phyloP scores from a whole-genome alignment of 139 green algal genomes.

The Chlamydomonas sp. region DNA sequence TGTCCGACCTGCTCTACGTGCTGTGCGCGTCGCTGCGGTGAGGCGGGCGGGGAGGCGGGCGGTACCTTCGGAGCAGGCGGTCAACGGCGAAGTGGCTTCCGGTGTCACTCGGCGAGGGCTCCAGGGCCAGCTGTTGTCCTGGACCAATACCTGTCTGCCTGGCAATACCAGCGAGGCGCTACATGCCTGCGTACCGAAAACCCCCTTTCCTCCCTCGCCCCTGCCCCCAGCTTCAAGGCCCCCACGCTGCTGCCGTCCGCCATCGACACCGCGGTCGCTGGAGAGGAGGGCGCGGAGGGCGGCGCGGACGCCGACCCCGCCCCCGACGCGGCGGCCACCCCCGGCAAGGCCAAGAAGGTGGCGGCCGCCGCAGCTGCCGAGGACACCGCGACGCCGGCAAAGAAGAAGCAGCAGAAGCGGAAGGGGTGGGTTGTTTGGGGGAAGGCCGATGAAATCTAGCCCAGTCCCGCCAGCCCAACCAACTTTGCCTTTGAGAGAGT shows the following conservation, averaged over 20 bases:
- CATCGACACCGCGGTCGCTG: neutral
- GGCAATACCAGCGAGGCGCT: too few relatives aligned
- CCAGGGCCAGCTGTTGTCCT: neutral
- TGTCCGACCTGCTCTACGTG: slow-evolving; percentile 70
- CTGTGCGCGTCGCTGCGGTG: slow-evolving; percentile 45
- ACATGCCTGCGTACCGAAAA: too few relatives aligned
- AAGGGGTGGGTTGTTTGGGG: too few relatives aligned
- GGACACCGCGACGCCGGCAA: neutral
- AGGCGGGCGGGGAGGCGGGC: neutral
- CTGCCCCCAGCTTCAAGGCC: neutral
- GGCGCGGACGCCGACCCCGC: neutral
- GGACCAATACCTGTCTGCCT: too few relatives aligned
- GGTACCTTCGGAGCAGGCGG: neutral
- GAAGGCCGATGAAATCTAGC: too few relatives aligned
- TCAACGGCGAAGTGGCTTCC: neutral
- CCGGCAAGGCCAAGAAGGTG: neutral
- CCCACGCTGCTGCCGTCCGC: neutral
- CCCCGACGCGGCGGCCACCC: neutral
- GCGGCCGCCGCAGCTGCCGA: neutral
- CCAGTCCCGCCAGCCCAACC: too few relatives aligned
- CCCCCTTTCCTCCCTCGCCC: neutral
- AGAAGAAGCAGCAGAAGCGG: neutral
- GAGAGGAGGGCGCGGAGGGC: too few relatives aligned
- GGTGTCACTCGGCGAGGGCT: neutral
- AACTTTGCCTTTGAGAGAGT: too few relatives aligned